These are phyloP conservation scores for Themeda triandra DNA, from an alignment of 176 grass and related monocot genomes.

Conservation along the genomic window DNA sequence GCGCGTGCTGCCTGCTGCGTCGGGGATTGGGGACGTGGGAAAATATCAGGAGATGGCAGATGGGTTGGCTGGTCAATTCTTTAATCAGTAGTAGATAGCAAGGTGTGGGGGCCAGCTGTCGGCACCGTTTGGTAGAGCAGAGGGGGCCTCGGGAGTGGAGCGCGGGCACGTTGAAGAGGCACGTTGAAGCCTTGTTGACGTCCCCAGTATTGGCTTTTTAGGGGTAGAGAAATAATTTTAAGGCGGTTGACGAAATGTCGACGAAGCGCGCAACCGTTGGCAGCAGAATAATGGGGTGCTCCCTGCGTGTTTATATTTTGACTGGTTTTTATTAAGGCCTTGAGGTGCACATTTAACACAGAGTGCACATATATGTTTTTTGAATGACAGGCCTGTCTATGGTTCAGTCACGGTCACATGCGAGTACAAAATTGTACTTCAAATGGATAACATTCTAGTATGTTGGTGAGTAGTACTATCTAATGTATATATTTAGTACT, in stretches of 20 bases:
- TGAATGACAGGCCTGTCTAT: neutral
- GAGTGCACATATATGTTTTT: neutral
- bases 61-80: too few species aligned
- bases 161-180: too few species aligned
- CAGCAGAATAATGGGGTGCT: neutral
- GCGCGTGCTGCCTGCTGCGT: too few species aligned
- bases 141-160: too few species aligned
- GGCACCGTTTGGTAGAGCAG: too few species aligned
- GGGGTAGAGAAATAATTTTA: neutral
- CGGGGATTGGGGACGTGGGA: too few species aligned
- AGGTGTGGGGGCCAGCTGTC: too few species aligned
- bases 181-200: too few species aligned
- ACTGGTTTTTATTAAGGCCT: neutral
- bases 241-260: neutral
- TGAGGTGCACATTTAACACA: neutral
- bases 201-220: too few species aligned
- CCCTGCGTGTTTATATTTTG: neutral
- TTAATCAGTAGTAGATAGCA: too few species aligned
- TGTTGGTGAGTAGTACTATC: neutral
- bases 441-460: neutral
- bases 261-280: neutral
- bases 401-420: neutral
- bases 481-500: neutral
- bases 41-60: too few species aligned
- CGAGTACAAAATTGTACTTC: neutral